These are phyloP conservation scores for Clonostachys solani DNA, from an alignment of 2,329 filamentous ascomycete genomes.

Conservation along the genomic window DNA sequence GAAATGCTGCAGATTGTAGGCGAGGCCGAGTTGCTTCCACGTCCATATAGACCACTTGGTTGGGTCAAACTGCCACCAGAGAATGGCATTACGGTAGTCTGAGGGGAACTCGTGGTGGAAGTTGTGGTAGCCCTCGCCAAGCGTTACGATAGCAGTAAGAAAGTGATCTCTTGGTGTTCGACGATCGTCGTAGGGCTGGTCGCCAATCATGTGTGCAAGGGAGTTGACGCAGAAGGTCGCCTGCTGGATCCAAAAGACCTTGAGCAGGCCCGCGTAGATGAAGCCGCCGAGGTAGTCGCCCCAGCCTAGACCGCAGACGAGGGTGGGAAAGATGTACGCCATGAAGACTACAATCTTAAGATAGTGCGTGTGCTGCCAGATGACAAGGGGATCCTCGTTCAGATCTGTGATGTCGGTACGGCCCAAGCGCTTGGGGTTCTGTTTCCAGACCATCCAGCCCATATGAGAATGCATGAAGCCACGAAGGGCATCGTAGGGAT, in stretches of 20 bases:
- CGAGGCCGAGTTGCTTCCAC: slow-evolving; percentile 81
- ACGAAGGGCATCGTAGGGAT: slow-evolving; percentile 88
- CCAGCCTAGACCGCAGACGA: slow-evolving; percentile 76
- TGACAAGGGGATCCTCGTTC: slow-evolving; percentile 79
- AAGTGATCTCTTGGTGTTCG: slow-evolving; percentile 88
- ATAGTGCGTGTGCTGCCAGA: slow-evolving; percentile 87
- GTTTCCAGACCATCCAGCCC: slow-evolving; percentile 91
- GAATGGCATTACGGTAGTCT: slow-evolving; percentile 87
- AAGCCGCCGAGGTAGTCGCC: slow-evolving; percentile 78
- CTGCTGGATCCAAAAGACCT: slow-evolving; percentile 87
- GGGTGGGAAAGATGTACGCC: slow-evolving; percentile 70
- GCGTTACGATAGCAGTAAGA: slow-evolving; percentile 78
- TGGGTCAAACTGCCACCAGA: slow-evolving; percentile 89
- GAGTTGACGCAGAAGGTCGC: slow-evolving; percentile 94
- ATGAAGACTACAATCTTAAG: slow-evolving; percentile 75
- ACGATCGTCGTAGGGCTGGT: slow-evolving; percentile 89
- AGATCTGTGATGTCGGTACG: slow-evolving; percentile 85
- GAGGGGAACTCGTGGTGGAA: slow-evolving; percentile 95
- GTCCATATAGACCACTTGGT: slow-evolving; percentile 86
- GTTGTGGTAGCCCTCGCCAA: slow-evolving; percentile 91
- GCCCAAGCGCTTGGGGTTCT: slow-evolving; percentile 85
- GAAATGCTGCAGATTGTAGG: slow-evolving; percentile 88
- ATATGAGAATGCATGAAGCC: slow-evolving; percentile 75
- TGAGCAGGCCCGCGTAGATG: slow-evolving; percentile 79
- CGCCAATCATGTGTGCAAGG: slow-evolving; percentile 87